Evolutionary conservation across 352 stramenopile species (phyloP), one percentile per base, ranked within the genome.

Genomic region (Phytophthora vignae): DNA sequence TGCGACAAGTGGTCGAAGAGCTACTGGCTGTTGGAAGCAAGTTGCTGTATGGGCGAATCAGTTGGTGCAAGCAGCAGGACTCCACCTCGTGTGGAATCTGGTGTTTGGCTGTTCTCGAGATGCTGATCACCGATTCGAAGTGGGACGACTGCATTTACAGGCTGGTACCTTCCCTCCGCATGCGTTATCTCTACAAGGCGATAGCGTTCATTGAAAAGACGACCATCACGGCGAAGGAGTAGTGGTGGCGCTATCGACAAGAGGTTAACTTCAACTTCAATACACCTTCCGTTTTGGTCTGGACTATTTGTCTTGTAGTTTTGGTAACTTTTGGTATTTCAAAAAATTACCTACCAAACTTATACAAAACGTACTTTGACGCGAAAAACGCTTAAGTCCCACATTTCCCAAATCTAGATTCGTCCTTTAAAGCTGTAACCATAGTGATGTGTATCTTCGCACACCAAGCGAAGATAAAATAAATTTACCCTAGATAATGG

Each of bases 381-480:
- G 12, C 40, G 6, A 15, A 48, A 48, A 48, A 48, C 40, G 2
- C 1, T 5, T 48, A 48, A 48, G 14, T 48, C 14, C 14, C 12
- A 2, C 10, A 48, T 12, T 48, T 48, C 9, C 40, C 10, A 48
- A 48, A 48, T 48, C 10, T 48, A 48, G 40, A 48, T 12, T 48
- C 12, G 40, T 1, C 3, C 12, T 5, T 12, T 5, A 48, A 48
- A 48, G 40, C 5, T 15, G 12, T 19, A 15, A 19, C 40, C 40
- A 48, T 48, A 48, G 40, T 48, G 40, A 5, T 48, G 40, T 48
- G 40, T 48, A 8, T n/a, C 10, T 48, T 48, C 40, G 40, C 12
- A 48, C 40, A 48, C 40, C 15, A 48, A 48, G 40, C 40, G 40
- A 48, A 48, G 40, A 48, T 48, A 48, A 48, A 48, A 48, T 48